These are phyloP conservation scores for Leccinum boreale DNA, from an alignment of 768 basidiomycete species.

Conservation along the genomic window DNA sequence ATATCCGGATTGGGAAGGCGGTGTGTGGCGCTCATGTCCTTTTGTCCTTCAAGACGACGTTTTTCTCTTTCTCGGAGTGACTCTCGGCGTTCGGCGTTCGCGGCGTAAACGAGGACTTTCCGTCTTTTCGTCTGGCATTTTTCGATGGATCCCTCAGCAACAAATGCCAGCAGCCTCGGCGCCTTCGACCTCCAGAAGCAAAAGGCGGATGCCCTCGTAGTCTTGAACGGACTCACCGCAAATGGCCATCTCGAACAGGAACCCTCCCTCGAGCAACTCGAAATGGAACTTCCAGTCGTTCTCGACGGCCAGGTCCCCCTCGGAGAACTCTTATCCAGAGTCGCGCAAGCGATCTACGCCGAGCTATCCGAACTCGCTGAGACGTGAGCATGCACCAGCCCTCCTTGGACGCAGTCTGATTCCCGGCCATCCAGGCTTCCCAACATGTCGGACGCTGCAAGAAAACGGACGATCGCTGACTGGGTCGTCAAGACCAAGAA, in stretches of 20 bases:
- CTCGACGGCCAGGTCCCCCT: constrained; percentile 71
- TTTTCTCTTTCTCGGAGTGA: background rate
- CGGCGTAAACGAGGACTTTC: background rate
- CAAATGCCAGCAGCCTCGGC: constrained; percentile 14
- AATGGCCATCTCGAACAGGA: constrained; percentile 39
- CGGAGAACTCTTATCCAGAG: constrained; percentile 70
- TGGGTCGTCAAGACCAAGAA: constrained; percentile 91
- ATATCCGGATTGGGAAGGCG: background rate
- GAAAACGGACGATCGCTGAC: constrained; percentile 80
- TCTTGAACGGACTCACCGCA: constrained; percentile 25
- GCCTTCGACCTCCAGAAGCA: constrained; percentile 27
- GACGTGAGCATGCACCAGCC: constrained; percentile 52
- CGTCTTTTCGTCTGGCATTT: background rate
- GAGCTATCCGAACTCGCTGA: constrained; percentile 82
- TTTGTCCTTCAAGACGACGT: constrained; percentile 12
- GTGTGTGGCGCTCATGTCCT: constrained; percentile 14
- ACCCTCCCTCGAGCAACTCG: constrained; percentile 53
- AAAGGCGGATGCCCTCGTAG: constrained; percentile 28
- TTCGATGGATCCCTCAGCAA: constrained; percentile 14
- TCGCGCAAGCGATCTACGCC: constrained; percentile 76
- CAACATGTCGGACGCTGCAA: constrained; percentile 75
- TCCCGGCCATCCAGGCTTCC: constrained; percentile 50
- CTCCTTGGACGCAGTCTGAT: constrained; percentile 4
- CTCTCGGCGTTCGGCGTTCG: constrained; percentile 2
- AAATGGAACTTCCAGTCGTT: constrained; percentile 71